Evolutionary conservation across 169 alveolate genomes (phyloP).

Genomic region (Amoebophrya sp.): DNA sequence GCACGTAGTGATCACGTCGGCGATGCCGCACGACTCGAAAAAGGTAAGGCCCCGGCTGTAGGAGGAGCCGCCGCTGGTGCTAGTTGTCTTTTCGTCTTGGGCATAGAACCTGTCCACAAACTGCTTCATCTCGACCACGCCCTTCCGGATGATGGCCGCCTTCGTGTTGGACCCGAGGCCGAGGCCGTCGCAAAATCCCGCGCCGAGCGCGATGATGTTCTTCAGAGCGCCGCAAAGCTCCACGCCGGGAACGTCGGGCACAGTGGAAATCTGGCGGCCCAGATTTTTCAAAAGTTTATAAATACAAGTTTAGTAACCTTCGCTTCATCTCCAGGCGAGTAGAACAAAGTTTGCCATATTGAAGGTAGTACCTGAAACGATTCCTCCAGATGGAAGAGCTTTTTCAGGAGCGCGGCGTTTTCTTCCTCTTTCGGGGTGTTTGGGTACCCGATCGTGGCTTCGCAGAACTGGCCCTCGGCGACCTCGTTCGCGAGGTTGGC

Average conservation of each 20-base stretch:
- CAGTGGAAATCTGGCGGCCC: conserved; percentile 63
- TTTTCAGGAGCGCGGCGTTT: conserved; percentile 44
- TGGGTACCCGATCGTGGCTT: conserved; percentile 78
- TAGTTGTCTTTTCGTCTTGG: conserved; percentile 36
- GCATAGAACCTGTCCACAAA: conserved; percentile 50
- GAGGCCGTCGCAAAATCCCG: conserved; percentile 85
- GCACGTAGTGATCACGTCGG: conserved; percentile 78
- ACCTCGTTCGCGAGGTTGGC: conserved; percentile 79
- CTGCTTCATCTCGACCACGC: conserved; percentile 66
- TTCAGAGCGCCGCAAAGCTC: conserved; percentile 86
- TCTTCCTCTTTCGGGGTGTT: conserved; percentile 45
- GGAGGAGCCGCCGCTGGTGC: too few species aligned
- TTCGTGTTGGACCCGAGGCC: conserved; percentile 77
- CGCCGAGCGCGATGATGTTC: conserved; percentile 77
- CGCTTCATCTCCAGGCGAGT: neutral
- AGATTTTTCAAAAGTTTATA: too few species aligned
- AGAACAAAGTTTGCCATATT: neutral
- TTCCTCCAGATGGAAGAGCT: neutral
- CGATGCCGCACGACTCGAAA: conserved; percentile 79
- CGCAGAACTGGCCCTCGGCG: conserved; percentile 78
- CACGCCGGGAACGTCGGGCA: conserved; percentile 71
- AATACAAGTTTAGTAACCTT: too few species aligned
- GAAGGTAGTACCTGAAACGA: neutral
- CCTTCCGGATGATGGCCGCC: conserved; percentile 82
- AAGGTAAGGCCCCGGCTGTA: too few species aligned